phyloP scores from a whole-genome alignment of 345 rosid genomes.

The Euphorbia tirucalli region DNA sequence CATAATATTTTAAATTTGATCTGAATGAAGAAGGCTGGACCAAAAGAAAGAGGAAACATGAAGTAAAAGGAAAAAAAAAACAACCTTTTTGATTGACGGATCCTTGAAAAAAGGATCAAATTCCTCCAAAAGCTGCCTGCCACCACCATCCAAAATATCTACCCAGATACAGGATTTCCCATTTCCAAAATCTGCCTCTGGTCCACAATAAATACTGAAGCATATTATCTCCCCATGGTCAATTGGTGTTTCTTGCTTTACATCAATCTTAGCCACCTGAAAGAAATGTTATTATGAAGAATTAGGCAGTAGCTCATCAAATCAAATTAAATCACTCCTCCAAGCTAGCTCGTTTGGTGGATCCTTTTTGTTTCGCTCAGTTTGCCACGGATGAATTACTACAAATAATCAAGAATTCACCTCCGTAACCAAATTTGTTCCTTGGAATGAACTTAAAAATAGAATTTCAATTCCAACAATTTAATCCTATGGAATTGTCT shows the following conservation, averaged over 20 bases:
- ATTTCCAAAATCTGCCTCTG: conserved; percentile 67
- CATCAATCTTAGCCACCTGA: conserved; percentile 86
- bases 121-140: conserved; percentile 53
- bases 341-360: not conserved
- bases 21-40: conserved; percentile 7
- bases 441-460: no score
- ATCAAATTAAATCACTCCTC: not conserved
- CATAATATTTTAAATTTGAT: conserved; percentile 6
- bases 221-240: conserved; percentile 86
- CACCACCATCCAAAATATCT: conserved; percentile 89
- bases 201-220: conserved; percentile 88
- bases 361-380: not conserved
- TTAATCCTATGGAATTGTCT: no score
- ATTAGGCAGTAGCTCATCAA: conserved; percentile 10
- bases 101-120: conserved; percentile 77
- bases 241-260: conserved; percentile 83
- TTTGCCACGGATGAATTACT: not conserved
- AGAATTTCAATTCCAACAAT: not conserved
- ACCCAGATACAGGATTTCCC: conserved; percentile 95
- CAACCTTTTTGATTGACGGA: conserved; percentile 65
- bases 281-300: conserved; percentile 24
- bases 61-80: conserved; percentile 7
- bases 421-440: not conserved
- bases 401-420: not conserved
- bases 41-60: not conserved